phyloP scores from a whole-genome alignment of 208 protist genomes.

The Crithidia brevicula region DNA sequence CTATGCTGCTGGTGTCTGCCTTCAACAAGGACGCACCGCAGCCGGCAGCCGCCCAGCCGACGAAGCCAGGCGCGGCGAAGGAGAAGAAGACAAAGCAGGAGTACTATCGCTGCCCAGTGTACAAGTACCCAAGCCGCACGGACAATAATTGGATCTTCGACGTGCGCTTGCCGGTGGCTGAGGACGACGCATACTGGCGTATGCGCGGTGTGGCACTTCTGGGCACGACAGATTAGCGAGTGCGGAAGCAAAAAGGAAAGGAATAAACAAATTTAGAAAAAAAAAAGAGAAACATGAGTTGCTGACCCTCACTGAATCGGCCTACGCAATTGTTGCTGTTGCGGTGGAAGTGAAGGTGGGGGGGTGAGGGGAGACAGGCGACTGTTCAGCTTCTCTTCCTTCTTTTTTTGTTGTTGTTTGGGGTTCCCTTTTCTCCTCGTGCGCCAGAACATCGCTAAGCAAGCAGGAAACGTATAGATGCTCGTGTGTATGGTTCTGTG shows the following conservation, averaged over 20 bases:
- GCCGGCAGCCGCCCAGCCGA: conserved; percentile 43
- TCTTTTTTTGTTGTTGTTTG: neutral
- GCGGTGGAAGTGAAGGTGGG: neutral
- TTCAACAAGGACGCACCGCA: conserved; percentile 88
- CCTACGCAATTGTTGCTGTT: conserved; percentile 14
- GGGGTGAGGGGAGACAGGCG: no score
- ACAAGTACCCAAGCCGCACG: conserved; percentile 95
- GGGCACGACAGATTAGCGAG: conserved; percentile 76
- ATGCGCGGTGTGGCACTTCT: conserved; percentile 95
- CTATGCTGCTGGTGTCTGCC: conserved; percentile 96
- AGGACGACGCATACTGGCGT: conserved; percentile 96
- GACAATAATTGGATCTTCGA: conserved; percentile 98
- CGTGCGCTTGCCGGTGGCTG: conserved; percentile 95
- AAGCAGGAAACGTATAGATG: no score
- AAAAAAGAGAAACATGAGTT: neutral
- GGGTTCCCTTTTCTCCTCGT: no score
- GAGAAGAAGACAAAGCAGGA: conserved; percentile 90
- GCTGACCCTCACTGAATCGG: neutral
- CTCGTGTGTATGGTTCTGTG: no score
- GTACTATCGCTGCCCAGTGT: conserved; percentile 98
- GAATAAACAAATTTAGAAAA: conserved; percentile 12
- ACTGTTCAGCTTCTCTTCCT: no score
- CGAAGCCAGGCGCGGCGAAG: conserved; percentile 75
- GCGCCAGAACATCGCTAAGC: no score
- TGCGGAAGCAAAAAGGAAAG: neutral